Percentiles rank a stretch among this genome's conserved stretches.
These are phyloP conservation scores for Colletotrichum tabaci DNA, from an alignment of 2,329 filamentous ascomycete species.

Conservation along the genomic window DNA sequence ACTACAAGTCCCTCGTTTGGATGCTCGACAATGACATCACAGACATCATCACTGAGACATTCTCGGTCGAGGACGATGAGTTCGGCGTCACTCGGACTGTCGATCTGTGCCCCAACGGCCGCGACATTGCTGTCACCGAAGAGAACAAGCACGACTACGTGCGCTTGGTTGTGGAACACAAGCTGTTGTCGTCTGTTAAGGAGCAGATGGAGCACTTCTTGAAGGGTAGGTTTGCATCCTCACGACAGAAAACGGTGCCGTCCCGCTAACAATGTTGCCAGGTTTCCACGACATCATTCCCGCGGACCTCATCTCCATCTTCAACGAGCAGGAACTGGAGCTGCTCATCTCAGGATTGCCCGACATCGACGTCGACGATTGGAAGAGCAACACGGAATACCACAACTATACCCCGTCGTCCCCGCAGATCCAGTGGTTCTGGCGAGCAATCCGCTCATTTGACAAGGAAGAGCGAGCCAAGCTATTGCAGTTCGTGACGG, in stretches of 20 bases:
- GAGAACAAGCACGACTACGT: conserved; percentile 99
- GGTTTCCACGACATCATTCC: conserved; percentile 99
- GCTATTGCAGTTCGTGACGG: conserved; percentile 96
- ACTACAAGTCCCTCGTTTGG: conserved; percentile 99
- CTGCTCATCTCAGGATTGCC: conserved; percentile 96
- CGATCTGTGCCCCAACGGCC: conserved; percentile 88
- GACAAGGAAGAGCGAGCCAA: conserved; percentile 99
- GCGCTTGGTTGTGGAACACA: conserved; percentile 93
- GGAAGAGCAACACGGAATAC: conserved; percentile 99
- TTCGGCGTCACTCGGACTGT: conserved; percentile 92
- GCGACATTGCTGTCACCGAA: conserved; percentile 93
- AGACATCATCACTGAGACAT: conserved; percentile 96
- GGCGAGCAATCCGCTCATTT: conserved; percentile 95
- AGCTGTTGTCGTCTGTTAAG: conserved; percentile 90
- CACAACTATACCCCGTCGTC: conserved; percentile 97
- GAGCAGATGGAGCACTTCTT: conserved; percentile 96
- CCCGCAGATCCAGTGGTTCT: conserved; percentile 99
- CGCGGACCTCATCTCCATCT: conserved; percentile 93
- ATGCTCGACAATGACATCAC: conserved; percentile 99
- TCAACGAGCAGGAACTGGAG: conserved; percentile 98
- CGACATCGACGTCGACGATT: conserved; percentile 98
- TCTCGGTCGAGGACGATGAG: conserved; percentile 92
- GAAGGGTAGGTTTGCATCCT: conserved; percentile 69
- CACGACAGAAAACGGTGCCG: neutral
- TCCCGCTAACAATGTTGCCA: conserved; percentile 54